Percentiles rank a stretch among this genome's conserved stretches.
Conservation (phyloP, 2,329 filamentous ascomycete genomes). For the Biscogniauxia sp. region DNA sequence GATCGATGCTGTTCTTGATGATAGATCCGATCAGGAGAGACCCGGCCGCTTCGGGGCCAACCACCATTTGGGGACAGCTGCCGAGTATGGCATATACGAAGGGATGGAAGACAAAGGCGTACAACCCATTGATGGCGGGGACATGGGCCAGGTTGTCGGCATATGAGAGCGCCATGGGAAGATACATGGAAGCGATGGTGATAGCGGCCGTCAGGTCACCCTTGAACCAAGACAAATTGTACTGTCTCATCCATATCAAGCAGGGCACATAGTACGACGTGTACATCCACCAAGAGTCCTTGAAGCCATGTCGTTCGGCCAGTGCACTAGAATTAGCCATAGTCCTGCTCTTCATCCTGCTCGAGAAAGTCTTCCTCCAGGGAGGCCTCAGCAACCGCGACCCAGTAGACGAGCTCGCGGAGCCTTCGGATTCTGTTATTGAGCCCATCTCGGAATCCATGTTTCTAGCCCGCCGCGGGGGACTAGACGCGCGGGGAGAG, state of each 20-base stretch:
- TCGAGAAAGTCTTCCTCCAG: slow-evolving; percentile 50
- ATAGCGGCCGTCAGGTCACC: slow-evolving; percentile 86
- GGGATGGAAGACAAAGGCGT: slow-evolving; percentile 90
- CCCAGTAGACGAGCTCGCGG: slow-evolving; percentile 35
- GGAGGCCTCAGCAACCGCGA: slow-evolving; percentile 35
- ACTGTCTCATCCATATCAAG: slow-evolving; percentile 86
- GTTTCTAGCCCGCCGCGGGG: slow-evolving; percentile 34
- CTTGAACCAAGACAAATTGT: slow-evolving; percentile 74
- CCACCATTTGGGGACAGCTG: slow-evolving; percentile 88
- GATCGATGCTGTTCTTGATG: slow-evolving; percentile 72
- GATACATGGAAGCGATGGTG: slow-evolving; percentile 98
- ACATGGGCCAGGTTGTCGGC: slow-evolving; percentile 91
- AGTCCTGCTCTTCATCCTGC: slow-evolving; percentile 59
- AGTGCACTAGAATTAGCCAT: slow-evolving; percentile 71
- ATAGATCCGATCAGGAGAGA: slow-evolving; percentile 87
- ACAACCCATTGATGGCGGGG: slow-evolving; percentile 89
- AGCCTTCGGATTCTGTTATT: slow-evolving; percentile 34
- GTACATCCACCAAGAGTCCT: slow-evolving; percentile 77
- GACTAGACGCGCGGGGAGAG: slow-evolving; percentile 62
- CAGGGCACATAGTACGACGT: slow-evolving; percentile 91
- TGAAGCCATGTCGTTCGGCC: slow-evolving; percentile 70
- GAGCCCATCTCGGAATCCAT: slow-evolving; percentile 29
- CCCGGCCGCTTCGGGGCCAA: slow-evolving; percentile 91
- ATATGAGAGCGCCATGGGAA: slow-evolving; percentile 93
- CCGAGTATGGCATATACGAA: slow-evolving; percentile 88